Evolutionary conservation across 371 early-diverging fungal genomes (phyloP), one percentile per base, ranked within the genome.

Genomic region (Syncephalastrum racemosum): DNA sequence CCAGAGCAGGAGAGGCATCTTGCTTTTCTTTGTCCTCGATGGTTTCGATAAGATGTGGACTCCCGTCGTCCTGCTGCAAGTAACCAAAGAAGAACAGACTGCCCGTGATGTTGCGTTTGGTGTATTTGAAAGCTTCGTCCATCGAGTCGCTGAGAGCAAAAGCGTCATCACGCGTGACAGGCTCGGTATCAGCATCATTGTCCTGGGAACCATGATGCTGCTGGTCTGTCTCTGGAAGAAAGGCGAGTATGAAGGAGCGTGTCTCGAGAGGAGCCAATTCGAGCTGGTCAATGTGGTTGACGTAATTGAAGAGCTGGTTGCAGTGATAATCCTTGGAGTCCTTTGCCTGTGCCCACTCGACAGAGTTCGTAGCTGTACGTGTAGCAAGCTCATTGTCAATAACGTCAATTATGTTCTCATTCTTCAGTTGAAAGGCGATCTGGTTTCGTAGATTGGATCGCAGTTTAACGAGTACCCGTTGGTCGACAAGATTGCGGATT

Each of bases 251-350:
- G 41, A 95, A 66, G 13, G 81, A 67, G 42, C 80, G 77, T 1
- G 81, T 73, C 58, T 89, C 68, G 7, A 79, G 75, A 3, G 92
- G 86, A 4, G 73, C 68, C 12, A 95, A 68, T n/a, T 70, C 67
- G 8, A 93, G 65, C 58, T 92, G 82, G 54, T 91, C 88, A 46
- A 94, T 85, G 59, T 90, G 85, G 53, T 91, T 89, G 62, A 95
- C 93, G 59, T 85, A 87, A 58, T 95, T 95, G 68, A 93, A 95
- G 1, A 95, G 79, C 59, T 93, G 90, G 61, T 93, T 95, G 64
- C 90, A 91, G 50, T 91, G 89, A 54, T 83, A 80, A 15, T 80
- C 77, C 25, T 77, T 69, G 2, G 80, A 68, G 39, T 70, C 62
- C 27, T 64, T 56, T 23, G 46, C 54, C n/a, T 27, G 25, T 24